phyloP scores from a whole-genome alignment of 306 rosid genomes.

The Cucurbita ficifolia region DNA sequence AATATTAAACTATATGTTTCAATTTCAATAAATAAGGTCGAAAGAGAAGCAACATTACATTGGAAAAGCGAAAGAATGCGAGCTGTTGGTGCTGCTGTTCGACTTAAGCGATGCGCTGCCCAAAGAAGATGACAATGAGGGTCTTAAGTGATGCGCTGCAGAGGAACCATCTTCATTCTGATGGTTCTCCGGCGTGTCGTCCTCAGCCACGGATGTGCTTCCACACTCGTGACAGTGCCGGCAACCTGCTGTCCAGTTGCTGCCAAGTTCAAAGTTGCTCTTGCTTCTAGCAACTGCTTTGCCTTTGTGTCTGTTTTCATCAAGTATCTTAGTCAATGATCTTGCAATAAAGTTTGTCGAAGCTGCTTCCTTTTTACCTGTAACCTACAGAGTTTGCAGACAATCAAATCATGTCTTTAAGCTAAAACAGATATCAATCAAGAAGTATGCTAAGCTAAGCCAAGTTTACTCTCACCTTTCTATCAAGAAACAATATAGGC shows the following conservation, averaged over 20 bases:
- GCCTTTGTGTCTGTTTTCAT: constrained; percentile 8
- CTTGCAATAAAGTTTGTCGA: constrained; percentile 11
- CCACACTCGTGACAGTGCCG: constrained; percentile 4
- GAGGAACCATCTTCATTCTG: constrained; percentile 11
- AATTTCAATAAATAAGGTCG: not conserved
- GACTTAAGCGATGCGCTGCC: constrained; percentile 31
- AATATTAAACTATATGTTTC: not conserved
- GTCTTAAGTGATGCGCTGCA: not conserved
- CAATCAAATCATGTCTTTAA: not conserved
- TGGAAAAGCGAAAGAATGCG: constrained; percentile 67
- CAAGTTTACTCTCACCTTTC: not conserved
- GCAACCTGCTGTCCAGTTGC: not conserved
- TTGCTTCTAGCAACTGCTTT: not conserved
- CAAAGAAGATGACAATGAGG: constrained; percentile 1
- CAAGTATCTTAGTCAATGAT: not conserved
- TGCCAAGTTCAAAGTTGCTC: constrained; percentile 13
- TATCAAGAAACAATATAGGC: constrained; percentile 4
- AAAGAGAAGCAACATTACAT: constrained; percentile 25
- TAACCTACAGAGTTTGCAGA: constrained; percentile 18
- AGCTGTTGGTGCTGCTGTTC: constrained; percentile 52
- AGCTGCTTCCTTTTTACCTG: constrained; percentile 8
- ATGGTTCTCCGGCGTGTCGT: not conserved
- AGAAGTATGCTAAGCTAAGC: not conserved
- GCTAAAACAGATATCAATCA: not conserved
- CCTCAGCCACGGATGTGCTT: constrained; percentile 13